Evolutionary conservation across 1,284 basidiomycete species (phyloP).

Genomic region (Ustilago cynodontis): DNA sequence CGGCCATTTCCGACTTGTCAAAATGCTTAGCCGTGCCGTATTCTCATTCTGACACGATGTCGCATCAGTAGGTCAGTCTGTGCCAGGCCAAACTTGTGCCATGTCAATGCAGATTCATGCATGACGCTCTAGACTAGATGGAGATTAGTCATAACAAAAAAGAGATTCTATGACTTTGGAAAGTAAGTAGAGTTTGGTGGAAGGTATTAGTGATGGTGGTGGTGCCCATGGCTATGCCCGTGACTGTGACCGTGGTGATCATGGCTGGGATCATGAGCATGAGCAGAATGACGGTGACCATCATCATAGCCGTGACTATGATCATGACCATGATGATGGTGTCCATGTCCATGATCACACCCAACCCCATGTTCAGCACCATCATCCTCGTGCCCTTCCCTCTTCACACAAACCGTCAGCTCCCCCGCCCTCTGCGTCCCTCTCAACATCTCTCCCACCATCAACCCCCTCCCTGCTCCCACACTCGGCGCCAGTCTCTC

Average conservation of each 20-base stretch:
- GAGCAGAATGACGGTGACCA: constrained; percentile 19
- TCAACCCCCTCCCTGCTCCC: constrained; percentile 54
- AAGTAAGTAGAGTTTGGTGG: not conserved
- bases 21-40: constrained; percentile 35
- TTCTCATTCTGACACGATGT: not conserved
- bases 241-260: constrained; percentile 18
- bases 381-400: constrained; percentile 56
- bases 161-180: not conserved
- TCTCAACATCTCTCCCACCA: constrained; percentile 61
- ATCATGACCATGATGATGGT: constrained; percentile 6
- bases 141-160: too few species aligned
- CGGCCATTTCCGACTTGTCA: constrained; percentile 27
- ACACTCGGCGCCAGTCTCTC: constrained; percentile 60
- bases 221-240: constrained; percentile 18
- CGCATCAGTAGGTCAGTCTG: too few species aligned
- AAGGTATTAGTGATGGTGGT: constrained; percentile 19
- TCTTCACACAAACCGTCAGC: constrained; percentile 58
- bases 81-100: too few species aligned
- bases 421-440: constrained; percentile 63
- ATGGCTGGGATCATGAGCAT: constrained; percentile 11
- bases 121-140: too few species aligned
- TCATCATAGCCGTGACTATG: constrained; percentile 20
- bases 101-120: too few species aligned
- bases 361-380: constrained; percentile 23
- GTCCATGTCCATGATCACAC: constrained; percentile 36